A percentile compares a stretch with the other conserved stretches of the same genome.
Evolutionary conservation across 768 basidiomycete genomes (phyloP).

Genomic region (Lactifluus volemus): DNA sequence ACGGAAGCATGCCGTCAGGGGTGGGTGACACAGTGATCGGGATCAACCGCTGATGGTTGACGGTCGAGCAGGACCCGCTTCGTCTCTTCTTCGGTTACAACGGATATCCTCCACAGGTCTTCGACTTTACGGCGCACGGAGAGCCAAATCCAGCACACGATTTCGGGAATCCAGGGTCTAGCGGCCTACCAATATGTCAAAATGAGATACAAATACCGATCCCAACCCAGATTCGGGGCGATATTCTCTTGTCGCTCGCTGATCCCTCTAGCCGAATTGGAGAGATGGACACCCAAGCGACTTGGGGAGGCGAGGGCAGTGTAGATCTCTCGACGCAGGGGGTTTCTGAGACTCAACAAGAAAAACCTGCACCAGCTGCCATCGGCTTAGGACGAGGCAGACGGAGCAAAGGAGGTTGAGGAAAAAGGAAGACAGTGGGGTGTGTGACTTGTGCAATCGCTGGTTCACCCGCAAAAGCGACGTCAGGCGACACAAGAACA

Average conservation of each 20-base stretch:
- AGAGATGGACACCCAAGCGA: background rate
- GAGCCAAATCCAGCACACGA: background rate
- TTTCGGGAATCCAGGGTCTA: background rate
- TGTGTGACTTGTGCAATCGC: background rate
- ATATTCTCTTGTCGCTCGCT: background rate
- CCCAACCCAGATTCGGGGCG: background rate
- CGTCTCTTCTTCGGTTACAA: background rate
- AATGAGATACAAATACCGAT: background rate
- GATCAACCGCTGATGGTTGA: background rate
- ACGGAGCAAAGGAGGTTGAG: background rate
- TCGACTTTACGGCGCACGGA: background rate
- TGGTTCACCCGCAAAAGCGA: constrained; percentile 8
- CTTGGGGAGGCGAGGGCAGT: background rate
- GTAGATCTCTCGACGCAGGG: background rate
- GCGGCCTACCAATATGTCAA: too few species aligned
- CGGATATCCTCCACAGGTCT: background rate
- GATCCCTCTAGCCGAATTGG: background rate
- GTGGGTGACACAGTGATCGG: background rate
- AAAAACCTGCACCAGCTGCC: background rate
- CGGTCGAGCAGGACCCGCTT: background rate
- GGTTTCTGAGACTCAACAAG: background rate
- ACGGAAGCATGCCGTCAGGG: background rate
- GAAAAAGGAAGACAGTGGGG: constrained; percentile 7
- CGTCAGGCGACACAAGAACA: constrained; percentile 2
- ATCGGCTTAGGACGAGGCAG: background rate